A percentile compares a stretch with the other conserved stretches of the same genome.
These are phyloP conservation scores for Chaetomiaceae sp. DNA, from an alignment of 2,329 filamentous ascomycete genomes.

Conservation along the genomic window DNA sequence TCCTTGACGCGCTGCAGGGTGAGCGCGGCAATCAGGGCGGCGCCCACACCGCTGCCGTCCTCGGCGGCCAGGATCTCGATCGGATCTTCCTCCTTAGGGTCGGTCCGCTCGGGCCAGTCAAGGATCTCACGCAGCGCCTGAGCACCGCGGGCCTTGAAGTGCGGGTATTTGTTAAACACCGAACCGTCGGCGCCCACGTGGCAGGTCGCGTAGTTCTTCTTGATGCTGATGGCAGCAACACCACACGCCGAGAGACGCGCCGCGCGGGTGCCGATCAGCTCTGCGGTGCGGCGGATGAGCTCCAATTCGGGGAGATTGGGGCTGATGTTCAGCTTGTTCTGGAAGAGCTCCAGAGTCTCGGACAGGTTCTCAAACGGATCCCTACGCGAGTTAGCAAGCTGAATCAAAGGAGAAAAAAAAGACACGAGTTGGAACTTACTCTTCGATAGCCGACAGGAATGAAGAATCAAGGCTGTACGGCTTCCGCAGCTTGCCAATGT, in stretches of 20 bases:
- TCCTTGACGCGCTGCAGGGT: slow-evolving; percentile 60
- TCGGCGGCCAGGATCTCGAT: slow-evolving; percentile 85
- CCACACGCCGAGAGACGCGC: slow-evolving; percentile 91
- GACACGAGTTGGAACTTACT: slow-evolving; percentile 51
- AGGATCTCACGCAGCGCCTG: slow-evolving; percentile 89
- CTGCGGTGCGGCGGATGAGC: slow-evolving; percentile 80
- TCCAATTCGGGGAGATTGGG: slow-evolving; percentile 77
- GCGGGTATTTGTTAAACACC: slow-evolving; percentile 98
- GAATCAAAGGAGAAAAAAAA: neutral
- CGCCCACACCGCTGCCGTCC: slow-evolving; percentile 95
- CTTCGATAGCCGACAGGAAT: slow-evolving; percentile 88
- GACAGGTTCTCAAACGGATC: slow-evolving; percentile 94
- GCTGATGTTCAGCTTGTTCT: slow-evolving; percentile 65
- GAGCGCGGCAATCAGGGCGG: slow-evolving; percentile 80
- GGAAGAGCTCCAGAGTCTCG: slow-evolving; percentile 80
- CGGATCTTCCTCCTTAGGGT: slow-evolving; percentile 71
- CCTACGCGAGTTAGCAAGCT: slow-evolving; percentile 37
- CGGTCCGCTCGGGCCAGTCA: slow-evolving; percentile 76
- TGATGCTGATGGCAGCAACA: slow-evolving; percentile 92
- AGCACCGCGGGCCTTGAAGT: slow-evolving; percentile 92
- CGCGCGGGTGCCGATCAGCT: slow-evolving; percentile 90
- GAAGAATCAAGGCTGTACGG: slow-evolving; percentile 88
- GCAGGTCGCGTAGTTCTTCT: slow-evolving; percentile 83
- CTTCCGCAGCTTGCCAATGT: slow-evolving; percentile 74
- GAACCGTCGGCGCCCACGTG: slow-evolving; percentile 96